These are phyloP conservation scores for Penicillium sclerotigenum DNA, from an alignment of 2,329 filamentous ascomycete genomes.

Conservation along the genomic window DNA sequence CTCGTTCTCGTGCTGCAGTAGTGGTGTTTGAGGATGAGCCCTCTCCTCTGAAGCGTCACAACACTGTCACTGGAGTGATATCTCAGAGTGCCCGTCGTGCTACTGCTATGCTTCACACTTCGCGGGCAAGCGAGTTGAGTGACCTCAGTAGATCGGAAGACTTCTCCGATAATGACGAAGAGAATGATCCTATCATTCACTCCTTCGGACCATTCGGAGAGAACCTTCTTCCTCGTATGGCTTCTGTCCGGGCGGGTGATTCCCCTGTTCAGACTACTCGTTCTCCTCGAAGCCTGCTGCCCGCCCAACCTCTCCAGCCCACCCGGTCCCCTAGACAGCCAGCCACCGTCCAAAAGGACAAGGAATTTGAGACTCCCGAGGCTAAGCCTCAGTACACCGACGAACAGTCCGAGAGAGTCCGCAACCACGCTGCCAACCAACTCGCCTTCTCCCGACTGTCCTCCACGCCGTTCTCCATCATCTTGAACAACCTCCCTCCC, in stretches of 20 bases:
- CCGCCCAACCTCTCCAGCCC: conserved; percentile 35
- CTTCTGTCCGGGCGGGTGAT: conserved; percentile 66
- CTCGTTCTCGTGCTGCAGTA: conserved; percentile 46
- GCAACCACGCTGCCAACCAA: conserved; percentile 91
- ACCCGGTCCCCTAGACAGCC: conserved; percentile 31
- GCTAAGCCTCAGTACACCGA: conserved; percentile 23
- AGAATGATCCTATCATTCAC: conserved; percentile 89
- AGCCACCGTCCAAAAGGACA: conserved; percentile 21
- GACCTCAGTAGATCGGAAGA: conserved; percentile 53
- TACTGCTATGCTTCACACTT: conserved; percentile 34
- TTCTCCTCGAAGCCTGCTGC: conserved; percentile 28
- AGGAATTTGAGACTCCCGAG: conserved; percentile 16
- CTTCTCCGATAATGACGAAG: conserved; percentile 78
- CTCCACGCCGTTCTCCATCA: conserved; percentile 83
- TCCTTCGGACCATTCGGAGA: conserved; percentile 89
- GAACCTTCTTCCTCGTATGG: conserved; percentile 77
- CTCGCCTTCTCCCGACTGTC: conserved; percentile 90
- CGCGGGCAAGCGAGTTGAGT: conserved; percentile 33
- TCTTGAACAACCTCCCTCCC: conserved; percentile 78
- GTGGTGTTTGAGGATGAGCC: conserved; percentile 70
- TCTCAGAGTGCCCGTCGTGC: conserved; percentile 37
- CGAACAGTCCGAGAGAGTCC: conserved; percentile 38
- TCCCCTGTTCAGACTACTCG: conserved; percentile 57
- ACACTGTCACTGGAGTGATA: conserved; percentile 21
- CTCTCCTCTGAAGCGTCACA: conserved; percentile 51